A percentile compares a stretch with the other conserved stretches of the same genome.
Conservation (phyloP, 805 yeast genomes). For the Candida multigemmis region DNA sequence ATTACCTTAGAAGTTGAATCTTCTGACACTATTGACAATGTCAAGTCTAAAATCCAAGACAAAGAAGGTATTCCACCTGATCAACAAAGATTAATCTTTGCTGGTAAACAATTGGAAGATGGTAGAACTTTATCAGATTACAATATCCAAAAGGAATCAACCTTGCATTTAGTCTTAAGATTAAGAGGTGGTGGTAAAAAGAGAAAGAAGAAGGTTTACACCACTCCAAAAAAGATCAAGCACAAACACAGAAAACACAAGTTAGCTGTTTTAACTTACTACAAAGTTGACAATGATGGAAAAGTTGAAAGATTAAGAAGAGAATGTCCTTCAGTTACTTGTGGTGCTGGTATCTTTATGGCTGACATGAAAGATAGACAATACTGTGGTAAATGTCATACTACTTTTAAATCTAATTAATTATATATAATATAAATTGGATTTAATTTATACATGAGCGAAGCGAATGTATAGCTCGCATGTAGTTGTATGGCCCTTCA, state of each 20-base stretch:
- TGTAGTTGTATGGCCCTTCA: neutral
- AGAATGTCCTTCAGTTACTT: slow-evolving; percentile 86
- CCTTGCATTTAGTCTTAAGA: slow-evolving; percentile 92
- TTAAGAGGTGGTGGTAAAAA: slow-evolving; percentile 98
- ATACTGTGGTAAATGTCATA: slow-evolving; percentile 99
- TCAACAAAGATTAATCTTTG: slow-evolving; percentile 98
- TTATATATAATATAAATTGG: slow-evolving; percentile 1
- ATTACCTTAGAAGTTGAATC: slow-evolving; percentile 99
- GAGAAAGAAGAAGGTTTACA: slow-evolving; percentile 99
- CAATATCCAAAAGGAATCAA: slow-evolving; percentile 99
- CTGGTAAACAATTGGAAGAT: slow-evolving; percentile 99
- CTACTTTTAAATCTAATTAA: slow-evolving; percentile 59
- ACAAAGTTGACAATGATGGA: slow-evolving; percentile 98
- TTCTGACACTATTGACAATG: slow-evolving; percentile 97
- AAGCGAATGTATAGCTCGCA: neutral
- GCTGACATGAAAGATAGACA: slow-evolving; percentile 98
- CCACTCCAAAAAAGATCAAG: slow-evolving; percentile 99
- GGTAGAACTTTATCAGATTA: slow-evolving; percentile 98
- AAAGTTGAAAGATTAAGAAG: slow-evolving; percentile 97
- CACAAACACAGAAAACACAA: slow-evolving; percentile 99
- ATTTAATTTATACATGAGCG: too few relatives aligned
- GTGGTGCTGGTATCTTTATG: slow-evolving; percentile 99
- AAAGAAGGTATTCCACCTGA: slow-evolving; percentile 99
- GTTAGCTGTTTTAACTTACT: slow-evolving; percentile 98
- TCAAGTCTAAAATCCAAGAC: slow-evolving; percentile 97